Conservation (phyloP, 1,139 yeast species). For the Saccharomyces hybrid region DNA sequence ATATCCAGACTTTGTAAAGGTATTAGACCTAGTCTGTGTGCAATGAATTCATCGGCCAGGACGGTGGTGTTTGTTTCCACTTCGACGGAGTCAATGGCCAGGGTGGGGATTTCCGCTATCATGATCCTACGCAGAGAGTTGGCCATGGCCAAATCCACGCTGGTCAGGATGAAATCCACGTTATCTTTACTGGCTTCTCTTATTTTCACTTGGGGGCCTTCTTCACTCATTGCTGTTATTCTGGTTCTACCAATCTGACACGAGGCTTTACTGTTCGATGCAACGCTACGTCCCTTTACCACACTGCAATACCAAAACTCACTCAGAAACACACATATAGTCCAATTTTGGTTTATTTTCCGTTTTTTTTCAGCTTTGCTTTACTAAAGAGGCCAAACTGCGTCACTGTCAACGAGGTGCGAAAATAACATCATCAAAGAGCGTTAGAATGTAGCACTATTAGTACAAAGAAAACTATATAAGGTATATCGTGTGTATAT, state of each 20-base stretch:
- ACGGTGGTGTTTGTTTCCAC: slow-evolving; percentile 90
- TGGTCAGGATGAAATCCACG: slow-evolving; percentile 82
- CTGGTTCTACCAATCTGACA: not conserved
- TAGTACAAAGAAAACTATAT: not conserved
- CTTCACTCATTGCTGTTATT: slow-evolving; percentile 31
- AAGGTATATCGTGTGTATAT: not conserved
- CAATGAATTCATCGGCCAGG: slow-evolving; percentile 89
- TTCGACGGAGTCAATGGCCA: slow-evolving; percentile 94
- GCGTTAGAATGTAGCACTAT: not conserved
- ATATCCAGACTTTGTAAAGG: slow-evolving; percentile 84
- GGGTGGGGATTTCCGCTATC: slow-evolving; percentile 93
- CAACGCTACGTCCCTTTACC: not conserved
- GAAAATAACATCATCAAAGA: not conserved
- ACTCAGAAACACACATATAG: not conserved
- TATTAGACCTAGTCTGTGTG: slow-evolving; percentile 87
- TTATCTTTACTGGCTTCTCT: slow-evolving; percentile 78
- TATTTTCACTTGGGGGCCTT: slow-evolving; percentile 79
- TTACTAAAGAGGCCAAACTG: not conserved
- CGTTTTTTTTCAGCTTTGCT: not conserved
- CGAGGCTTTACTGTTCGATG: not conserved
- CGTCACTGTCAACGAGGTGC: not conserved
- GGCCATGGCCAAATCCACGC: slow-evolving; percentile 86
- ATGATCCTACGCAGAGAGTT: slow-evolving; percentile 87
- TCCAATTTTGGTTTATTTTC: not conserved
- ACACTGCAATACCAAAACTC: not conserved